A percentile compares a stretch with the other conserved stretches of the same genome.
phyloP scores from a whole-genome alignment of 1,284 basidiomycete species.

The Microbotryomycetes sp. region DNA sequence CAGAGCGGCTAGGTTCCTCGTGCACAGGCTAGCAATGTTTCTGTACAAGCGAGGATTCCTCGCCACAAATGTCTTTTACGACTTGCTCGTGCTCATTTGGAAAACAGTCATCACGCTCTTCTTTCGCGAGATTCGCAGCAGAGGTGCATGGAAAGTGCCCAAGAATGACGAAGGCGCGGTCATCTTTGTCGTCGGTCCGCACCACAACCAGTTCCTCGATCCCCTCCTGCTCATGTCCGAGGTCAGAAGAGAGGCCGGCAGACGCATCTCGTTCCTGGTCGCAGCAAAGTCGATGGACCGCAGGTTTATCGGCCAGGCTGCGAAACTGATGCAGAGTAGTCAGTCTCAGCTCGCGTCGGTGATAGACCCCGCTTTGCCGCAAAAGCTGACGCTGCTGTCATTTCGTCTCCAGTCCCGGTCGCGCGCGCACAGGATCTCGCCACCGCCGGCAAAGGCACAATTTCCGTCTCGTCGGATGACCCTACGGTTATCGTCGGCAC shows the following conservation, averaged over 20 bases:
- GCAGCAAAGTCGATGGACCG: constrained; percentile 90
- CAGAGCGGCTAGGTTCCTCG: constrained; percentile 23
- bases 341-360: constrained; percentile 41
- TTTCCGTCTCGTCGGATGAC: constrained; percentile 69
- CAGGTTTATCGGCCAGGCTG: constrained; percentile 72
- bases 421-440: constrained; percentile 84
- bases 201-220: constrained; percentile 98
- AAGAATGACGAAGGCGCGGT: constrained; percentile 65
- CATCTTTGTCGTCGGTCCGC: constrained; percentile 94
- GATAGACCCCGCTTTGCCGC: not conserved
- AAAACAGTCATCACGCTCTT: constrained; percentile 84
- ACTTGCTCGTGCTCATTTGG: constrained; percentile 47
- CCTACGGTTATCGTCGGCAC: constrained; percentile 65
- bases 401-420: constrained; percentile 65
- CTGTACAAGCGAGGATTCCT: constrained; percentile 29
- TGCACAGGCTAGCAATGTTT: constrained; percentile 27
- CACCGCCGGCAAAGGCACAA: constrained; percentile 64
- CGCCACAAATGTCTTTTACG: constrained; percentile 39
- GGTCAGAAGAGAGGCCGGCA: constrained; percentile 69
- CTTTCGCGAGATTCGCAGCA: constrained; percentile 82
- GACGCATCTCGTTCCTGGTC: constrained; percentile 80
- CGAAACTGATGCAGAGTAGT: constrained; percentile 85
- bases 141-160: constrained; percentile 93
- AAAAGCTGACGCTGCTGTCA: not conserved
- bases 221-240: constrained; percentile 82